Base-by-base conservation (phyloP, 1,284 basidiomycete species). In the Rhizopogon hawkerae region DNA sequence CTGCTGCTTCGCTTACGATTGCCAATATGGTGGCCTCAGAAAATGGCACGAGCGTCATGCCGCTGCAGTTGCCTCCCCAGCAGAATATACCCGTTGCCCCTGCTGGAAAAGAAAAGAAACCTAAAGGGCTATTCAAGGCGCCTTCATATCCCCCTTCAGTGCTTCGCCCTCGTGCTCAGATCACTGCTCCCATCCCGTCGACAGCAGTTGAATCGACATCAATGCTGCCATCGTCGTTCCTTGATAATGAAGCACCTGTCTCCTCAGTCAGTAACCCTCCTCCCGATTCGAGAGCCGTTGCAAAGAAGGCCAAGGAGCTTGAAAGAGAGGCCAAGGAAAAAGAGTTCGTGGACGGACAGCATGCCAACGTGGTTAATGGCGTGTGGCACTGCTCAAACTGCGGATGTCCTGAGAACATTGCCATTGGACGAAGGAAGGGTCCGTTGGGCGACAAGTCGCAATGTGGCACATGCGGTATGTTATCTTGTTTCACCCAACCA, bases 321-420 rank as follows among this genome's bases (percentile, higher is more conserved):
- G 87, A 89, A 67, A 69, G 83, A 36, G 85, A 87, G 58, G 86
- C 85, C 16, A 89, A 88, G 63, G 86, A 88, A 64, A 82, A 74
- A 59, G 87, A 89, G 64, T 88, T 80, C 59, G 81, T 79, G 29
- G 86, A 89, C 58, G 84, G 85, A 6, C 85, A 89, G 60, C 89
- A 89, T 58, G 74, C 83, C 37, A 89, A 90, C 60, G 75, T 80
- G 59, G 86, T 92, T 60, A 72, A 92, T 58, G 90, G 89, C 0
- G 74, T 85, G 2, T 95, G 92, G 92, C 89, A 92, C 69, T 95
- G 92, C 65, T 90, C 87, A 38, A 92, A 92, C 61, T 93, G 85
- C 56, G 92, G 92, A 14, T 88, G 88, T 60, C 91, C 92, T 0
- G 92, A 91, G 60, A 79, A 71, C 56, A 83, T 93, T 48, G 87